Percentiles rank a stretch among this genome's conserved stretches.
Evolutionary conservation across 2,329 filamentous ascomycete genomes (phyloP).

Genomic region (Penicillium sp.): DNA sequence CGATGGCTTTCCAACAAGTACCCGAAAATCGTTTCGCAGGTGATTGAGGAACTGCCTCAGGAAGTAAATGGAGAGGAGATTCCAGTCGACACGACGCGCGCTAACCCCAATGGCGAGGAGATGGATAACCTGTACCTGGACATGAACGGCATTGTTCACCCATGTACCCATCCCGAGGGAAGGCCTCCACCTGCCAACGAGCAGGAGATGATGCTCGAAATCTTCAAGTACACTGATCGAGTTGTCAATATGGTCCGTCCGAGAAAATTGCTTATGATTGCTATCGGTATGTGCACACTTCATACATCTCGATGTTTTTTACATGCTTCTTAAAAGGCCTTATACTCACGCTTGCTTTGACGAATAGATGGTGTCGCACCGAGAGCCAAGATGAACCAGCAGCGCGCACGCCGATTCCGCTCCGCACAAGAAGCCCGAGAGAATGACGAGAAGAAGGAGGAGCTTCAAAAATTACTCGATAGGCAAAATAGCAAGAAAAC

Average conservation of each 20-base stretch:
- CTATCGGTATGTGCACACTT: constrained; percentile 65
- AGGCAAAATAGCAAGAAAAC: constrained; percentile 70
- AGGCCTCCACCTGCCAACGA: constrained; percentile 87
- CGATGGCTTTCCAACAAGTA: constrained; percentile 97
- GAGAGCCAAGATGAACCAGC: constrained; percentile 99
- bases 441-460: constrained; percentile 87
- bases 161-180: constrained; percentile 96
- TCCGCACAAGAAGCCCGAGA: constrained; percentile 92
- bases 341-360: neutral
- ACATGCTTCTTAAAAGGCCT: neutral
- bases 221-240: constrained; percentile 98
- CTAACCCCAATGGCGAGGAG: constrained; percentile 97
- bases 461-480: constrained; percentile 81
- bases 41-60: constrained; percentile 81
- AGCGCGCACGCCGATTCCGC: constrained; percentile 92
- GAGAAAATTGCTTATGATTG: constrained; percentile 94
- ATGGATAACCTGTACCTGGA: constrained; percentile 98
- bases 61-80: constrained; percentile 81
- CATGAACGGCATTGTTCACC: constrained; percentile 99
- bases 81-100: constrained; percentile 78
- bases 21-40: constrained; percentile 92
- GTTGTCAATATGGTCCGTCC: constrained; percentile 99
- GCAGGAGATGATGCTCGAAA: constrained; percentile 98
- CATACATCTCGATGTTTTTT: neutral
- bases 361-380: constrained; percentile 86